These are phyloP conservation scores for Thermothelomyces thermophilus DNA, from an alignment of 2,329 filamentous ascomycete genomes.

Conservation along the genomic window DNA sequence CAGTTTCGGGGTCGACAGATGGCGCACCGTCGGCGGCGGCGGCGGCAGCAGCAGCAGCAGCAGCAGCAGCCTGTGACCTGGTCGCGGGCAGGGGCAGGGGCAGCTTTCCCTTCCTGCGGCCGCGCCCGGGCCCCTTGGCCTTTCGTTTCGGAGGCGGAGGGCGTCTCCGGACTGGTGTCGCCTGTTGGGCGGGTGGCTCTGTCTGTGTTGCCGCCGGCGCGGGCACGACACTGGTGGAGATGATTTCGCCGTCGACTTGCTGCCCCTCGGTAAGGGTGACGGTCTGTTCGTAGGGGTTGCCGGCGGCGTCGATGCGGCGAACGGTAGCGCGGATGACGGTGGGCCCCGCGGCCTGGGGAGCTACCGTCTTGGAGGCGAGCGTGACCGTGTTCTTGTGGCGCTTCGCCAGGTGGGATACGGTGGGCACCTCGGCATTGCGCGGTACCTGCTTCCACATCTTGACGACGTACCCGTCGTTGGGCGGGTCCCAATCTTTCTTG, in stretches of 20 bases:
- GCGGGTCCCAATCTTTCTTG: constrained; percentile 45
- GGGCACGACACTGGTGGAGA: constrained; percentile 51
- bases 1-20: constrained; percentile 34
- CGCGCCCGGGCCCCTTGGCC: constrained; percentile 68
- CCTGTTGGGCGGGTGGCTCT: constrained; percentile 42
- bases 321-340: constrained; percentile 74
- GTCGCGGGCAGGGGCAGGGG: constrained; percentile 32
- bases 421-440: constrained; percentile 48
- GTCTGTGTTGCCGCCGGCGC: constrained; percentile 52
- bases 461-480: constrained; percentile 46
- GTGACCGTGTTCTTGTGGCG: constrained; percentile 56
- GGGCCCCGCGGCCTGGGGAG: constrained; percentile 40
- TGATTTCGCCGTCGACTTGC: constrained; percentile 72
- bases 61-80: constrained; percentile 32
- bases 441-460: constrained; percentile 57
- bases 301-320: constrained; percentile 67
- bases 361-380: constrained; percentile 45
- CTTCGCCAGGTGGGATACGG: constrained; percentile 52
- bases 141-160: constrained; percentile 76
- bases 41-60: too few relatives aligned
- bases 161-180: constrained; percentile 48
- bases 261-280: constrained; percentile 76
- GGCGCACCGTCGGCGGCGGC: constrained; percentile 31
- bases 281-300: constrained; percentile 78
- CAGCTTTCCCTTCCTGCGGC: constrained; percentile 69